A percentile compares a stretch with the other conserved stretches of the same genome.
Evolutionary conservation across 2,329 filamentous ascomycete species (phyloP).

Genomic region (Lachnellula subtilissima): DNA sequence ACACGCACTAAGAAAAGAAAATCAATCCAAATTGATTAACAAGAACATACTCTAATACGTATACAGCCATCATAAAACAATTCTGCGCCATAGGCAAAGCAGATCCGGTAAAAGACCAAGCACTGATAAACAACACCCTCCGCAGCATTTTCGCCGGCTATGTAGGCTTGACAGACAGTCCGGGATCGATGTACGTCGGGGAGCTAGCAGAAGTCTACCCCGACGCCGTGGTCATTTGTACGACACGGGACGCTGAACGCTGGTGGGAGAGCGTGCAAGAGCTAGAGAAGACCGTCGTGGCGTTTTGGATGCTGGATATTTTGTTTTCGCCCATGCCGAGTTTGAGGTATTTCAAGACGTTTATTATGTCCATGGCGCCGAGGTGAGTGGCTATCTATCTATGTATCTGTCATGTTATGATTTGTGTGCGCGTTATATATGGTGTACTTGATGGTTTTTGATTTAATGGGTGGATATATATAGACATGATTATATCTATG

Average conservation of each 20-base stretch:
- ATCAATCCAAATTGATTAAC: too few relatives aligned
- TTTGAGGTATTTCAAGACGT: slow-evolving; percentile 12
- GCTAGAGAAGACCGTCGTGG: slow-evolving; percentile 3
- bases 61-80: too few relatives aligned
- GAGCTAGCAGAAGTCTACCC: slow-evolving; percentile 29
- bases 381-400: background rate
- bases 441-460: too few relatives aligned
- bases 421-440: too few relatives aligned
- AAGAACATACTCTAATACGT: too few relatives aligned
- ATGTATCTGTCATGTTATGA: background rate
- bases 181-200: slow-evolving; percentile 24
- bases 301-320: slow-evolving; percentile 5
- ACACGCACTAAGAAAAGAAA: too few relatives aligned
- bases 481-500: too few relatives aligned
- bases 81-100: too few relatives aligned
- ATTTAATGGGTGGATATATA: too few relatives aligned
- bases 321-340: slow-evolving; percentile 12
- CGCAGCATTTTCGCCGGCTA: slow-evolving; percentile 19
- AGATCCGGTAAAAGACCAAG: too few relatives aligned
- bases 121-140: too few relatives aligned
- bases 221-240: slow-evolving; percentile 30
- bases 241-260: slow-evolving; percentile 23
- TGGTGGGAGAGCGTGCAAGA: slow-evolving; percentile 23
- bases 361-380: slow-evolving; percentile 1
- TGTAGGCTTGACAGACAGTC: slow-evolving; percentile 27